Conservation (phyloP, 106 monocot species). For the Dendrobium chrysotoxum region DNA sequence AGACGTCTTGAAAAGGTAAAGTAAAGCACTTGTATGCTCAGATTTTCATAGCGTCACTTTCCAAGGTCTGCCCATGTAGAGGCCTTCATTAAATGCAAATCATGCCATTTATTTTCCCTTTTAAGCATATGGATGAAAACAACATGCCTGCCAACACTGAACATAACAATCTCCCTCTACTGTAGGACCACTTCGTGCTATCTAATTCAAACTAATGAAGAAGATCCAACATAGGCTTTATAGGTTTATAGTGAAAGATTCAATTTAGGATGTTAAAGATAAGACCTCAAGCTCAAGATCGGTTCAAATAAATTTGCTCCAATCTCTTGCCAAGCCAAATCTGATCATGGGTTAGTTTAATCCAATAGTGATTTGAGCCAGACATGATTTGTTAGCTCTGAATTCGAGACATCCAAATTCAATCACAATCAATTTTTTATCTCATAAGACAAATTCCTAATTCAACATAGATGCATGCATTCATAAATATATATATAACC, state of each 20-base stretch:
- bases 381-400: too few species aligned
- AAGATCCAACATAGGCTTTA: neutral
- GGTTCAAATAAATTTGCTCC: too few species aligned
- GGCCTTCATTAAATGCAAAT: neutral
- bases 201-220: neutral
- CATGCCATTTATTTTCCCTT: neutral
- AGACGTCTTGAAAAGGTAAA: neutral
- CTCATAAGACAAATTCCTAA: too few species aligned
- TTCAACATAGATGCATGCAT: too few species aligned
- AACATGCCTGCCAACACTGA: neutral
- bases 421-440: too few species aligned
- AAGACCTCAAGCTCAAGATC: too few species aligned
- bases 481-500: too few species aligned
- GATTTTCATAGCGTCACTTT: neutral
- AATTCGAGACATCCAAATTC: too few species aligned
- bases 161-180: neutral
- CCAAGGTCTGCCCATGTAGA: neutral
- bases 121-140: neutral
- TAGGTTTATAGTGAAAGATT: neutral
- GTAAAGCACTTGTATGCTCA: neutral
- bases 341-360: too few species aligned
- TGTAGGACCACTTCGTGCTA: neutral
- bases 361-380: too few species aligned
- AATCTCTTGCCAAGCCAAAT: too few species aligned
- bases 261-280: too few species aligned